Evolutionary conservation across 768 basidiomycete genomes (phyloP).

Genomic region (Pleurotus cornucopiae): DNA sequence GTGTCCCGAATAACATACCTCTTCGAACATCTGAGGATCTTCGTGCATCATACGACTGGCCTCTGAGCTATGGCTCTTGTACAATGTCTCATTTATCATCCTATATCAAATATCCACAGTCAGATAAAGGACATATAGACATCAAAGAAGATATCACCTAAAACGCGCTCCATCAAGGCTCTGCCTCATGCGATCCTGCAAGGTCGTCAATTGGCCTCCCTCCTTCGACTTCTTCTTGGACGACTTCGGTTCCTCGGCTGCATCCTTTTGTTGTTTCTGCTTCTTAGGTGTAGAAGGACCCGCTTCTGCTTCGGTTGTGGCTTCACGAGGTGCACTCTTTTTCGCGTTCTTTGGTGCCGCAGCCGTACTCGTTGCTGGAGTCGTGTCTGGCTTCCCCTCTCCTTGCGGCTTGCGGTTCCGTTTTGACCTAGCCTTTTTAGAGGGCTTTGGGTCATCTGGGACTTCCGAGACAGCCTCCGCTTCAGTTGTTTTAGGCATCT

Average conservation of each 20-base stretch:
- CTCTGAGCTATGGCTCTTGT: conserved; percentile 76
- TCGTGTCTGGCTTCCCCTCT: too few relatives aligned
- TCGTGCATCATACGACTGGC: conserved; percentile 81
- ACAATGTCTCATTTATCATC: conserved; percentile 89
- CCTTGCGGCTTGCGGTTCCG: too few relatives aligned
- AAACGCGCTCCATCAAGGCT: conserved; percentile 86
- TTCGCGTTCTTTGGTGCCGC: neutral
- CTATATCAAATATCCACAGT: conserved; percentile 30
- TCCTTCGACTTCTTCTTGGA: too few relatives aligned
- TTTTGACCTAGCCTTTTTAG: too few relatives aligned
- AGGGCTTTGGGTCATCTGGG: neutral
- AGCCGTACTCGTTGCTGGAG: too few relatives aligned
- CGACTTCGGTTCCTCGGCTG: neutral
- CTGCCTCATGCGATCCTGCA: conserved; percentile 77
- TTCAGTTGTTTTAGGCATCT: conserved; percentile 12
- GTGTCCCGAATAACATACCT: conserved; percentile 43
- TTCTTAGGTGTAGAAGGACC: conserved; percentile 14
- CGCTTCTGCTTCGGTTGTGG: neutral
- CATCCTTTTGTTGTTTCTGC: conserved; percentile 11
- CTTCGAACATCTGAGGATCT: conserved; percentile 76
- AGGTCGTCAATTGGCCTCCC: conserved; percentile 45
- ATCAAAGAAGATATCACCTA: conserved; percentile 43
- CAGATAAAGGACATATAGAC: neutral
- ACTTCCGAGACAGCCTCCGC: neutral
- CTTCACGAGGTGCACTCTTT: neutral